A percentile compares a stretch with the other conserved stretches of the same genome.
Conservation (phyloP, 2,329 filamentous ascomycete genomes). For the Sclerotinia nivalis region DNA sequence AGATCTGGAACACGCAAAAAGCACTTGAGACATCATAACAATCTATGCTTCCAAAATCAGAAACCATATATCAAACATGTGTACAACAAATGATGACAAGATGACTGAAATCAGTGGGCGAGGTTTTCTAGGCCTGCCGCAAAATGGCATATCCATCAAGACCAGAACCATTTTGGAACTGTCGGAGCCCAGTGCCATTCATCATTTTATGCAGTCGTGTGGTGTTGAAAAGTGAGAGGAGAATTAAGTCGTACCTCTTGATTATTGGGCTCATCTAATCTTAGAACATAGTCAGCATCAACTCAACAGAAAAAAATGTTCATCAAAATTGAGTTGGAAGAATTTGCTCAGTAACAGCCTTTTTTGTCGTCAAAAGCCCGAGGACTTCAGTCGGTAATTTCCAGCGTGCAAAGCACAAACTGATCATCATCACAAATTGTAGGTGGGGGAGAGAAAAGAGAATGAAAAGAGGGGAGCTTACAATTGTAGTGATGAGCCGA, state of each 20-base stretch:
- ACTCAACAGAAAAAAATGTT: background rate
- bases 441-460: background rate
- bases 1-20: background rate
- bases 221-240: conserved; percentile 8
- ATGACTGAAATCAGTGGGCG: conserved; percentile 75
- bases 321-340: background rate
- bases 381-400: conserved; percentile 90
- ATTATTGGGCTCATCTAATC: background rate
- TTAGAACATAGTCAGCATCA: conserved; percentile 23
- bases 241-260: conserved; percentile 28
- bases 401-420: conserved; percentile 60
- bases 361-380: conserved; percentile 72
- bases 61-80: conserved; percentile 17
- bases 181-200: conserved; percentile 99
- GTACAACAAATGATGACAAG: background rate
- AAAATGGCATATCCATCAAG: conserved; percentile 86
- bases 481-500: conserved; percentile 3
- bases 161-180: conserved; percentile 45
- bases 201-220: conserved; percentile 56
- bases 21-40: background rate
- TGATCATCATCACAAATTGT: conserved; percentile 41
- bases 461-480: background rate
- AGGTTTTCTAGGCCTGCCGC: conserved; percentile 99
- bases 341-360: conserved; percentile 77
- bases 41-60: conserved; percentile 18